Evolutionary conservation across 345 rosid species (phyloP), one percentile per base, ranked within the genome.

Genomic region (Pseudoturritis turrita): DNA sequence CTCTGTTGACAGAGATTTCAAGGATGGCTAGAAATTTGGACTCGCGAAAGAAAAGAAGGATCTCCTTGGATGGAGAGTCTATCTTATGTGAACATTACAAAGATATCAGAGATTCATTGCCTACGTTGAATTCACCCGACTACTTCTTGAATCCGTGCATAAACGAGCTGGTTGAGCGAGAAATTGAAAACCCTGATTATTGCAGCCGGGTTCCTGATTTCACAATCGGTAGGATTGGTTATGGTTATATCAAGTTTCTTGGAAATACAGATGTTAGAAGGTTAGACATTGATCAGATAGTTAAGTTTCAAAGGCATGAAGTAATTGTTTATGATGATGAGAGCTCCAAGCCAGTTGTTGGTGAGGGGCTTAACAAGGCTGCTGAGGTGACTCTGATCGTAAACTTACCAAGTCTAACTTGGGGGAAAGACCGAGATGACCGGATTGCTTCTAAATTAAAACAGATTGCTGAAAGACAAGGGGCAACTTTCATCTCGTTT

Each of bases 321-420:
- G 81, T 91, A 1, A 80, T 83, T 77, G 97, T 95, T 21, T 91
- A 95, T 74, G 92, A 81, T 68, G 93, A 95, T 69, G 97, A 91
- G 65, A 76, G 55, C 66, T 64, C 73, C 36, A 91, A 95, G 82
- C 99, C 99, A 47, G 68, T 50, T 54, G 84, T 82, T 61, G 97
- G 97, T 50, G 80, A 80, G 72, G 93, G 97, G 45, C 90, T 95
- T 64, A 91, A 95, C 80, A 95, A 95, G 83, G 72, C 90, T 71
- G 96, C 99, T 56, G 96, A 85, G 75, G 96, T 91, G 69, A 86
- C 92, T 67, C 71, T 95, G 83, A 60, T 70, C 21, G 61, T 95
- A 23, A 80, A 78, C 25, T 8, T 75, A 49, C 70, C 77, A 50
- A 55, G 25, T 21, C 41, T 49, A 17, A 49, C 61, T 21, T 74